A percentile compares a stretch with the other conserved stretches of the same genome.
phyloP scores from a whole-genome alignment of 371 early-diverging fungal species.

The Apophysomyces trapeziformis region DNA sequence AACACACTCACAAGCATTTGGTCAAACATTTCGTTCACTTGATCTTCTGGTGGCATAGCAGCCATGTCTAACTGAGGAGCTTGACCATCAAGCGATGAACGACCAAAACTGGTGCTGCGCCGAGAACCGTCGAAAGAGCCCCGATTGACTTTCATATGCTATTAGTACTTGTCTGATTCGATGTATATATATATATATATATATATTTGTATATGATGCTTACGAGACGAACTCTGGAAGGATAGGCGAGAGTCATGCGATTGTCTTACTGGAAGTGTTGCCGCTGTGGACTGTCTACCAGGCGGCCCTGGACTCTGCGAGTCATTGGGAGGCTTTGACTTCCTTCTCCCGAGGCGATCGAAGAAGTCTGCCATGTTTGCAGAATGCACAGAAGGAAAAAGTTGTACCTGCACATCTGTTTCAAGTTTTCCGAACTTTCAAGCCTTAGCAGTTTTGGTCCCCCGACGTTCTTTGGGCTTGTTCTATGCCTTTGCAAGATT shows the following conservation, averaged over 20 bases:
- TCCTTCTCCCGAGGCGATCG: constrained; percentile 17
- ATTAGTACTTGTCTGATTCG: neutral
- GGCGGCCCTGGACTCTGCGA: constrained; percentile 7
- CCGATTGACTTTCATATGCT: neutral
- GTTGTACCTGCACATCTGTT: constrained; percentile 6
- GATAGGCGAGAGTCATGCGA: neutral
- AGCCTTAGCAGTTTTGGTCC: neutral
- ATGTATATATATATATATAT: neutral
- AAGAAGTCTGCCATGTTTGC: constrained; percentile 17
- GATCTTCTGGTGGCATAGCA: constrained; percentile 38
- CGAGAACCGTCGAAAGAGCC: constrained; percentile 6
- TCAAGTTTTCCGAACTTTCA: neutral
- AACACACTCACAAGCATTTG: constrained; percentile 48
- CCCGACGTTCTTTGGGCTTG: too few relatives aligned
- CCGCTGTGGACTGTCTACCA: constrained; percentile 5
- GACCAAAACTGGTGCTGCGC: constrained; percentile 1
- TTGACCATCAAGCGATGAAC: constrained; percentile 24
- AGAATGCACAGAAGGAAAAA: constrained; percentile 6
- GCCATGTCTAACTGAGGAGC: constrained; percentile 8
- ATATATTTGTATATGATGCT: neutral
- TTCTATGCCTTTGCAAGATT: too few relatives aligned
- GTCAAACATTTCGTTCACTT: constrained; percentile 47
- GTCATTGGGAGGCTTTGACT: constrained; percentile 5
- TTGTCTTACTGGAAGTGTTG: neutral
- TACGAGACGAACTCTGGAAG: constrained; percentile 6